Conservation (phyloP, 768 basidiomycete species). For the Leccinum longicurvipes region DNA sequence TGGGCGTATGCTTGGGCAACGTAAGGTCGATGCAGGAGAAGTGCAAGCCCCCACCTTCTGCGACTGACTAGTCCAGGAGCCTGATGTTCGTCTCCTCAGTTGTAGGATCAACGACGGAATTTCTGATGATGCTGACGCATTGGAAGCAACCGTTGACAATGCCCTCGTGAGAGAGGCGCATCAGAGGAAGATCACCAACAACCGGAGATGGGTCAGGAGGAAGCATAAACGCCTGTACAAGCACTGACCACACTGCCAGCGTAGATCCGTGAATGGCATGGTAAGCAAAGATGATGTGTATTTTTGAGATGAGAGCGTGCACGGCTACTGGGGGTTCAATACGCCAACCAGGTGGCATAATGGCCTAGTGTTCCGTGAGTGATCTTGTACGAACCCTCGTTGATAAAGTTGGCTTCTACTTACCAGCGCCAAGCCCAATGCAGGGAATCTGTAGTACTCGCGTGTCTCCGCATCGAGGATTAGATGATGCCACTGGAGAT, state of each 20-base stretch:
- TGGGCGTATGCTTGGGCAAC: not conserved
- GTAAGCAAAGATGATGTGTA: not conserved
- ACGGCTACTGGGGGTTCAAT: not conserved
- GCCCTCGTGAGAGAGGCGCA: slow-evolving; percentile 1
- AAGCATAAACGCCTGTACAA: not conserved
- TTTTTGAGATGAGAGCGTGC: not conserved
- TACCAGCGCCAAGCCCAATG: not conserved
- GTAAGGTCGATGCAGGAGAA: not conserved
- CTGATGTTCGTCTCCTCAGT: not conserved
- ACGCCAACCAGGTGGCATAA: no score
- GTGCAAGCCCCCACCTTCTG: not conserved
- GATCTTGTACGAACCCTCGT: not conserved
- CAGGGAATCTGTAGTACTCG: not conserved
- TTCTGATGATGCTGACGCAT: not conserved
- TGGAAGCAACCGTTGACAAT: not conserved
- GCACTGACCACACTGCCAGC: not conserved
- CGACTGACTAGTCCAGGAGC: not conserved
- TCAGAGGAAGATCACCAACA: not conserved
- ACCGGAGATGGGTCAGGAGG: not conserved
- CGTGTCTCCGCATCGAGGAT: not conserved
- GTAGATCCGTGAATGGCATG: not conserved
- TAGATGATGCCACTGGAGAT: no score
- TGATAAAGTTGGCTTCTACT: not conserved
- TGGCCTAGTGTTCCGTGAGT: not conserved
- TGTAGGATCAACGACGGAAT: not conserved